Conservation (phyloP, 495 filamentous ascomycete species). For the Clohesyomyces aquaticus region DNA sequence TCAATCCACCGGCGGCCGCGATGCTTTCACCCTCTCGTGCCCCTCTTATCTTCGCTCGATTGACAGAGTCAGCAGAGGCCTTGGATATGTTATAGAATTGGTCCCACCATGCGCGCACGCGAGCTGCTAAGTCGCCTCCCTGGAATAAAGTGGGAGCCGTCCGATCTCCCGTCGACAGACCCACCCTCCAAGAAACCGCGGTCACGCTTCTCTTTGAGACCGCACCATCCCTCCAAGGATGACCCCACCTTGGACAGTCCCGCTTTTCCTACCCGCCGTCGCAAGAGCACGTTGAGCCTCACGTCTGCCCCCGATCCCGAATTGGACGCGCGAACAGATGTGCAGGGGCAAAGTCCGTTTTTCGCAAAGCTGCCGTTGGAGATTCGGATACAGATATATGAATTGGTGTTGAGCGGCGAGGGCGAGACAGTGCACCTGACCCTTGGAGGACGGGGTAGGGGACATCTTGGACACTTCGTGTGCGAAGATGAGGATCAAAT, state of each 20-base stretch:
- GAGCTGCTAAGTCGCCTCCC: constrained; percentile 25
- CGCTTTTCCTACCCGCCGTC: constrained; percentile 11
- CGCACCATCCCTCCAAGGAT: too few relatives aligned
- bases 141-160: constrained; percentile 26
- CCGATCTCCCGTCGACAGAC: constrained; percentile 19
- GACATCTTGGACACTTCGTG: constrained; percentile 32
- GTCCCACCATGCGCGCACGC: constrained; percentile 6
- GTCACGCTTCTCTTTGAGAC: background rate
- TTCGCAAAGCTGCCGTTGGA: constrained; percentile 33
- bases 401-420: constrained; percentile 19
- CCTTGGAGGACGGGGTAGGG: constrained; percentile 12
- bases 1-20: background rate
- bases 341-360: constrained; percentile 20
- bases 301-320: constrained; percentile 10
- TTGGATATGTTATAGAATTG: too few relatives aligned
- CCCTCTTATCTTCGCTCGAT: background rate
- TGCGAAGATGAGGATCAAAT: constrained; percentile 38
- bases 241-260: too few relatives aligned
- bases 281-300: constrained; percentile 19
- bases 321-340: constrained; percentile 21
- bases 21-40: background rate
- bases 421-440: constrained; percentile 33
- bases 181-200: background rate
- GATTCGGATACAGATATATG: constrained; percentile 32
- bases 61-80: too few relatives aligned